phyloP scores from a whole-genome alignment of 1,284 basidiomycete species.

The Takashimella koratensis region DNA sequence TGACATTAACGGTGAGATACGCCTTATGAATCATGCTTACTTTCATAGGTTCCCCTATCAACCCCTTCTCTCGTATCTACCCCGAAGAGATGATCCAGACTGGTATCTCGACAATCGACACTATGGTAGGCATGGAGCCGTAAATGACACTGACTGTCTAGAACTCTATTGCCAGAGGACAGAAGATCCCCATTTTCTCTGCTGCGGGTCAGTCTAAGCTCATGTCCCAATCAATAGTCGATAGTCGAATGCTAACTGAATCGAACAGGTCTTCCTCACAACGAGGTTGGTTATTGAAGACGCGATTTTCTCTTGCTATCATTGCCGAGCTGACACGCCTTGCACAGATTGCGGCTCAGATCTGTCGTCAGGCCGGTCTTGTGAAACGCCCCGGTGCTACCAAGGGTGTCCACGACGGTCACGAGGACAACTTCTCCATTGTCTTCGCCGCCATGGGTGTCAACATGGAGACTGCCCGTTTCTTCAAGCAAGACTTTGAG shows the following conservation, averaged over 20 bases:
- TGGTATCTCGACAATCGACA: constrained; percentile 98
- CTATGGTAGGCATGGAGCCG: constrained; percentile 58
- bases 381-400: constrained; percentile 78
- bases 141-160: constrained; percentile 12
- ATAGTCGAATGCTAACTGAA: not conserved
- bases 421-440: constrained; percentile 99
- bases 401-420: constrained; percentile 96
- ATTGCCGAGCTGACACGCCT: not conserved
- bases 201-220: constrained; percentile 60
- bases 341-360: constrained; percentile 92
- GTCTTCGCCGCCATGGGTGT: constrained; percentile 99
- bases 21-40: constrained; percentile 3
- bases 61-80: constrained; percentile 98
- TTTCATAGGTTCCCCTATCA: constrained; percentile 86
- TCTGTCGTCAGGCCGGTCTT: constrained; percentile 97
- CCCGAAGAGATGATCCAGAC: constrained; percentile 99
- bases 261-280: constrained; percentile 84
- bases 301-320: too few relatives aligned
- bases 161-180: constrained; percentile 98
- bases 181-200: constrained; percentile 99
- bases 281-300: constrained; percentile 80
- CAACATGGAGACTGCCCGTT: constrained; percentile 99
- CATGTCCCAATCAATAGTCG: not conserved
- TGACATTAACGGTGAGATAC: constrained; percentile 86
- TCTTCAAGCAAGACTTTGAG: constrained; percentile 99